Percentiles rank a stretch among this genome's conserved stretches.
Evolutionary conservation across 2,329 filamentous ascomycete species (phyloP).

Genomic region (Diplodia intermedia): DNA sequence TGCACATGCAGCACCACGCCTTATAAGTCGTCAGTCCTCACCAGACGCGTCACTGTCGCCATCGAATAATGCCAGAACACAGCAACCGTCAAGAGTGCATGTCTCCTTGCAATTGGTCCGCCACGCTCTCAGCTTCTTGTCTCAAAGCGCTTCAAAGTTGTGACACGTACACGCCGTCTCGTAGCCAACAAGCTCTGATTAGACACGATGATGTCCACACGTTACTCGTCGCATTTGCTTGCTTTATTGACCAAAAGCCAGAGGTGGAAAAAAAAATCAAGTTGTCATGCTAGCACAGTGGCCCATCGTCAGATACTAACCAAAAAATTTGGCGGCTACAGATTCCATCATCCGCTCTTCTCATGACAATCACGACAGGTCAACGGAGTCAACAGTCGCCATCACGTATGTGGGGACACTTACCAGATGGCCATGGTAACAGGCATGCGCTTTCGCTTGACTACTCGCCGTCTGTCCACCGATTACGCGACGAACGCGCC

Average conservation of each 20-base stretch:
- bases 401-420: background rate
- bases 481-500: background rate
- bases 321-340: background rate
- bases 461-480: background rate
- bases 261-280: background rate
- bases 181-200: background rate
- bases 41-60: conserved; percentile 1
- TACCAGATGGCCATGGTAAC: background rate
- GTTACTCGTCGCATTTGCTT: background rate
- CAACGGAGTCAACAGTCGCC: background rate
- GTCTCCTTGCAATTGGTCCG: background rate
- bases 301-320: background rate
- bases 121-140: background rate
- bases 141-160: background rate
- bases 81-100: background rate
- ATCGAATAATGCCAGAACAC: conserved; percentile 6
- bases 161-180: background rate
- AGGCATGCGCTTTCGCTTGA: background rate
- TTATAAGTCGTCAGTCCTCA: conserved; percentile 2
- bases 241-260: background rate
- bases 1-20: background rate
- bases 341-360: background rate
- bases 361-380: background rate
- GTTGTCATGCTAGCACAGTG: background rate
- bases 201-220: background rate